Evolutionary conservation across 805 yeast species (phyloP), one percentile per base, ranked within the genome.

Genomic region (Lachancea sp.): DNA sequence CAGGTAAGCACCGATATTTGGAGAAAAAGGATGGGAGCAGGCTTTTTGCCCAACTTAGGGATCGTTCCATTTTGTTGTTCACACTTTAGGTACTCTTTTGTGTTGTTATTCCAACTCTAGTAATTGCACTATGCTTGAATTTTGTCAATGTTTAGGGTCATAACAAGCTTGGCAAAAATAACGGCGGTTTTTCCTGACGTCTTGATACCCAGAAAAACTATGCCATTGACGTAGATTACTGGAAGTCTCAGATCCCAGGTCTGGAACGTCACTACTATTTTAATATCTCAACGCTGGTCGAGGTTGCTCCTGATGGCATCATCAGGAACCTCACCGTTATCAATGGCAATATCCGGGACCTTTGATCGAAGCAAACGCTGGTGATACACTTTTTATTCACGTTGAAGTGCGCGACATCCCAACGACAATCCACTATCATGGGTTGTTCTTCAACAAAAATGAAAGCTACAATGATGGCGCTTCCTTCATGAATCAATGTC

Each of bases 391-490:
- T 18, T 46, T 63, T 1, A 67, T 74, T 2, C 61, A 58, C 7
- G 68, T 74, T 16, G 75, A 75, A 47, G 56, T 64, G 6, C 48
- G 43, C 4, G 63, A 60, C 5, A 69, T 67, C 19, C 57, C 71
- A 0, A 66, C 71, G 1, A 55, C 75, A 0, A 53, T 75, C 24
- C 81, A 75, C 48, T 74, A 74, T 49, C 81, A 75, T 45, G 80
- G 80, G 1, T 54, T 74, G 31, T 61, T 66, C 24, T 60, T 57
- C 47, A 55, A 60, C 23, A 68, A 68, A 4, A 32, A 32, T 18
- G 62, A 75, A 1, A 71, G 71, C 16, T 68, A 61, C 56, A 61
- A 70, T 46, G 81, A 75, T 42, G 81, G 81, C 13, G 74, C 69
- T 1, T 60, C 70, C 0, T 73, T 69, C 2, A 60, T 74, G 26